phyloP scores from a whole-genome alignment of 352 stramenopile genomes.

The Pythium brachiatum region DNA sequence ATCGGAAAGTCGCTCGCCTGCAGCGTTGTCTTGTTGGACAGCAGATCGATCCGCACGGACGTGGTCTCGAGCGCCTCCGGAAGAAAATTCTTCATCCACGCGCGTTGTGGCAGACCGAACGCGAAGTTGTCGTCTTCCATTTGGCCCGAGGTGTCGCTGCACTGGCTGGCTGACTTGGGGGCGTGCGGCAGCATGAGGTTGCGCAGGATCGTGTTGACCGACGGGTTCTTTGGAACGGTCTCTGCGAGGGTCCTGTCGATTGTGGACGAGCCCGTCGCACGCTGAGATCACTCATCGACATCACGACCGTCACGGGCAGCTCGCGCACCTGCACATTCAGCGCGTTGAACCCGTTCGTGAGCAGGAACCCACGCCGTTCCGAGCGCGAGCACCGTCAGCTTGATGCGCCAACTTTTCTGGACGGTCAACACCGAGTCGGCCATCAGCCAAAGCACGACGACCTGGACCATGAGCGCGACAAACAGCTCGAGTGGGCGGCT shows the following conservation, averaged over 20 bases:
- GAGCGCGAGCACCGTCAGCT: no score
- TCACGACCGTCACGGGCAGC: neutral
- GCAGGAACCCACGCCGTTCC: neutral
- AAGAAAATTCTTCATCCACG: slow-evolving; percentile 2
- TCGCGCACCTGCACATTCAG: slow-evolving; percentile 5
- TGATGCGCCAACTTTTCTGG: no score
- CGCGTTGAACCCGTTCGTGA: neutral
- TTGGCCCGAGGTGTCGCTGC: neutral
- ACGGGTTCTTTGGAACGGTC: neutral
- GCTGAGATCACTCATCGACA: neutral
- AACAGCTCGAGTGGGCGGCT: neutral
- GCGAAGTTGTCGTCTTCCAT: slow-evolving; percentile 3
- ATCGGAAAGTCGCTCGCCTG: neutral
- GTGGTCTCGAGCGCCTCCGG: neutral
- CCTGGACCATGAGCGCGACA: neutral
- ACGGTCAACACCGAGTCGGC: no score
- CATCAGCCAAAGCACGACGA: neutral
- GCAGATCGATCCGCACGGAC: slow-evolving; percentile 1
- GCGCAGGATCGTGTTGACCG: slow-evolving; percentile 10
- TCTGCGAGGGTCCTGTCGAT: slow-evolving; percentile 4
- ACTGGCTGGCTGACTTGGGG: neutral
- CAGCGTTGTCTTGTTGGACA: neutral
- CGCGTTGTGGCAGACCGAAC: neutral
- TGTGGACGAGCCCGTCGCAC: neutral
- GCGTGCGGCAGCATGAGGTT: slow-evolving; percentile 4